phyloP scores from a whole-genome alignment of 768 basidiomycete genomes.

The Termitomyces sp. region DNA sequence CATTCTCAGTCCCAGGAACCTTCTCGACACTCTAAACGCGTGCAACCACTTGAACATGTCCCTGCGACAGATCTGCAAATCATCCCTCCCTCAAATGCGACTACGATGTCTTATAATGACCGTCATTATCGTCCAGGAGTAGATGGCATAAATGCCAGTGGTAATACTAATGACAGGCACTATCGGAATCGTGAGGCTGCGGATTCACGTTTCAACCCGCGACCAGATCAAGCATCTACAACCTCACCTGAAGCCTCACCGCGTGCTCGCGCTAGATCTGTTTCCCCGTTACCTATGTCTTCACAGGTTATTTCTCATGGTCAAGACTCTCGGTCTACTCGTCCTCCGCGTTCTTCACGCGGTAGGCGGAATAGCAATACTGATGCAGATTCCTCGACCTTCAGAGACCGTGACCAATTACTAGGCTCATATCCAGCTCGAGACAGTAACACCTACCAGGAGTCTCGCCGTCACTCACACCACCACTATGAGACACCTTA shows the following conservation, averaged over 20 bases:
- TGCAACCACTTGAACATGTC: slow-evolving; percentile 12
- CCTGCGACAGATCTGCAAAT: slow-evolving; percentile 12
- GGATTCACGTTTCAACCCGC: slow-evolving; percentile 15
- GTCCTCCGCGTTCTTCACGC: slow-evolving; percentile 21
- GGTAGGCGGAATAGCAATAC: slow-evolving; percentile 25
- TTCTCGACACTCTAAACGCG: slow-evolving; percentile 16
- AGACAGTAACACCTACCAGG: slow-evolving; percentile 20
- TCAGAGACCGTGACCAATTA: slow-evolving; percentile 22
- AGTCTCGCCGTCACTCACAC: slow-evolving; percentile 10
- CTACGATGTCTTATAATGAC: slow-evolving; percentile 50
- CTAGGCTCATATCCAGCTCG: slow-evolving; percentile 14
- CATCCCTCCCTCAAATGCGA: slow-evolving; percentile 10
- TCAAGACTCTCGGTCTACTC: slow-evolving; percentile 20
- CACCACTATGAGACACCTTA: slow-evolving; percentile 9
- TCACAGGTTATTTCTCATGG: slow-evolving; percentile 15
- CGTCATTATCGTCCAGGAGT: slow-evolving; percentile 60
- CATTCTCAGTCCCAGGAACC: slow-evolving; percentile 23
- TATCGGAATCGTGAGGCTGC: slow-evolving; percentile 13
- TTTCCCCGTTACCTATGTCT: slow-evolving; percentile 18
- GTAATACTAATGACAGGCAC: slow-evolving; percentile 20
- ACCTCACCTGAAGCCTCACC: slow-evolving; percentile 25
- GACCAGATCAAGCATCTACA: slow-evolving; percentile 16
- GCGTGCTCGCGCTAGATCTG: slow-evolving; percentile 24
- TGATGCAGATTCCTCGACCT: slow-evolving; percentile 24
- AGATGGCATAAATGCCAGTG: slow-evolving; percentile 14